A percentile compares a stretch with the other conserved stretches of the same genome.
Conservation (phyloP, 495 filamentous ascomycete genomes). For the Parmelia sp. region DNA sequence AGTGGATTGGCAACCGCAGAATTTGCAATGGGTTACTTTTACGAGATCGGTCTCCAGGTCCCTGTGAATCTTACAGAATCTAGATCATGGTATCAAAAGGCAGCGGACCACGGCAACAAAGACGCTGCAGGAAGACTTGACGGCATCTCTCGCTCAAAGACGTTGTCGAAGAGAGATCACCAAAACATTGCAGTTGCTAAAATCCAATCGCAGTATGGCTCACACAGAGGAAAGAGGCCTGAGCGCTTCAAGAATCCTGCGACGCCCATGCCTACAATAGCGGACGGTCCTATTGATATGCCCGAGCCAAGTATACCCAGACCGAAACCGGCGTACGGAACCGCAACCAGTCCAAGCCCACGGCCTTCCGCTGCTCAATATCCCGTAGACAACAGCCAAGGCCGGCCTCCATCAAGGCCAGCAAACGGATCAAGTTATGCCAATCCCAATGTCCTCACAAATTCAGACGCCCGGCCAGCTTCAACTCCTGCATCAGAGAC, state of each 20-base stretch:
- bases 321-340: conserved; percentile 53
- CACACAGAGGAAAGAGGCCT: conserved; percentile 62
- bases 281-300: conserved; percentile 52
- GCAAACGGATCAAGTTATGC: conserved; percentile 27
- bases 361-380: conserved; percentile 44
- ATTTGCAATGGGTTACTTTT: conserved; percentile 96
- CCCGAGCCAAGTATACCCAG: conserved; percentile 54
- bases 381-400: conserved; percentile 42
- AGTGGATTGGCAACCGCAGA: conserved; percentile 81
- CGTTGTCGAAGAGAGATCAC: conserved; percentile 82
- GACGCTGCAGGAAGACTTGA: conserved; percentile 79
- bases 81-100: conserved; percentile 82
- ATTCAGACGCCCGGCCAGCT: conserved; percentile 45
- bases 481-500: conserved; percentile 29
- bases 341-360: conserved; percentile 47
- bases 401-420: conserved; percentile 21
- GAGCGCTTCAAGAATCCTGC: conserved; percentile 52
- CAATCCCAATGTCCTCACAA: conserved; percentile 62
- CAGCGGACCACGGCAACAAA: conserved; percentile 84
- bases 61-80: conserved; percentile 76
- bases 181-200: conserved; percentile 82
- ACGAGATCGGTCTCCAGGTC: conserved; percentile 90
- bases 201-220: conserved; percentile 90
- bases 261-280: conserved; percentile 49
- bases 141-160: conserved; percentile 77